Conservation (phyloP, 345 rosid species). For the Carallia pectinifolia region DNA sequence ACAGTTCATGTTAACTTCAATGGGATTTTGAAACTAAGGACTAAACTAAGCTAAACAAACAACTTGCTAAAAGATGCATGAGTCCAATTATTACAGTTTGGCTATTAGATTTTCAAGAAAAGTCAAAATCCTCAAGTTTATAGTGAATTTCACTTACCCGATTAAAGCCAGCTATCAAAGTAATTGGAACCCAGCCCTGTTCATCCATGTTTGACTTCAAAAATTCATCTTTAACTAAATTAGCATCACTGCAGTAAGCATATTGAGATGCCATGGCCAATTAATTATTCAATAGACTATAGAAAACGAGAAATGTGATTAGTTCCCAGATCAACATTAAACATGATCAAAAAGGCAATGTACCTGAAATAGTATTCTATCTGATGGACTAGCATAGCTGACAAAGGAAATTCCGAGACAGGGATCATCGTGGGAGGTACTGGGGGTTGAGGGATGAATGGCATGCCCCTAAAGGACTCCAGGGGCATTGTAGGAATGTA, state of each 20-base stretch:
- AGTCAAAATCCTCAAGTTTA: neutral
- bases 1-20: neutral
- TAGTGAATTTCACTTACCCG: slow-evolving; percentile 38
- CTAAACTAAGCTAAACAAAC: neutral
- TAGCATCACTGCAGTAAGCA: slow-evolving; percentile 45
- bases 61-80: too few relatives aligned
- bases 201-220: slow-evolving; percentile 54
- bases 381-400: slow-evolving; percentile 39
- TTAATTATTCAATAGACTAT: neutral
- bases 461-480: slow-evolving; percentile 45
- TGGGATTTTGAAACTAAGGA: neutral
- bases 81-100: neutral
- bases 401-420: slow-evolving; percentile 31
- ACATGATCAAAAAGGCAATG: neutral
- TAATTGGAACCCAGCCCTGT: slow-evolving; percentile 52
- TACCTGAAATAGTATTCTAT: slow-evolving; percentile 75
- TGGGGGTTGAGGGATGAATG: slow-evolving; percentile 33
- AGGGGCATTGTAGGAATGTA: slow-evolving; percentile 32
- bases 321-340: neutral
- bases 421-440: slow-evolving; percentile 37
- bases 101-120: neutral
- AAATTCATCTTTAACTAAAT: slow-evolving; percentile 48
- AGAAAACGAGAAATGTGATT: neutral
- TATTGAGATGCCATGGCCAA: neutral
- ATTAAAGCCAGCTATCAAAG: slow-evolving; percentile 50